These are phyloP conservation scores for Elaeis oleifera DNA, from an alignment of 202 grass and related monocot genomes.

Conservation along the genomic window DNA sequence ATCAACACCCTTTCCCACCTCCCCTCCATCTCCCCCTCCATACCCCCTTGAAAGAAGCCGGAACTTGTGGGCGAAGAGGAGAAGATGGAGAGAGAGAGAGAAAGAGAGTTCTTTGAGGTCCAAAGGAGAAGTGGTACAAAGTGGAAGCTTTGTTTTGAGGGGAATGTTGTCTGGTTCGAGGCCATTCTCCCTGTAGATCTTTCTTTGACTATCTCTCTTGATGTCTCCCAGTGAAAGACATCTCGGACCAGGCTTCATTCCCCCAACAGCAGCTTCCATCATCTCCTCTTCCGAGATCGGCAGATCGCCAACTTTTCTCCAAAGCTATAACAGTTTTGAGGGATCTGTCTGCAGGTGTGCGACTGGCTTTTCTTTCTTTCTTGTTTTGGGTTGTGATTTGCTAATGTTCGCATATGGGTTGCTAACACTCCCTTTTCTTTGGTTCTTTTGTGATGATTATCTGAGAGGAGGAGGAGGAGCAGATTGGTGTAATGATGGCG, in stretches of 20 bases:
- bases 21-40: not conserved
- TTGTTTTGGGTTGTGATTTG: not conserved
- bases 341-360: too few species aligned
- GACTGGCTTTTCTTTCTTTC: too few species aligned
- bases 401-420: not conserved
- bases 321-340: too few species aligned
- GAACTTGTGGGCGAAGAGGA: slow-evolving; percentile 19
- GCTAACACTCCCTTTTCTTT: too few species aligned
- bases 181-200: slow-evolving; percentile 12
- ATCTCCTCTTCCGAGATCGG: not conserved
- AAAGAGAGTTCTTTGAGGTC: too few species aligned
- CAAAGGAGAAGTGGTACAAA: too few species aligned
- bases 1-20: slow-evolving; percentile 8
- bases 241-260: slow-evolving; percentile 48
- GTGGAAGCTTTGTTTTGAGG: slow-evolving; percentile 56
- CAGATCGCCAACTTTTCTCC: too few species aligned
- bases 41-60: slow-evolving; percentile 38
- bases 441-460: not conserved
- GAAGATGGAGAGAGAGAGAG: not conserved
- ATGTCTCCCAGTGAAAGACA: not conserved
- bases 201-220: slow-evolving; percentile 3
- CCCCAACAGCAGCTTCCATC: slow-evolving; percentile 28
- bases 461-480: slow-evolving; percentile 11
- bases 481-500: slow-evolving; percentile 65
- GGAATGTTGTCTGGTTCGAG: slow-evolving; percentile 98